Evolutionary conservation across 2,329 filamentous ascomycete genomes (phyloP).

Genomic region (Neofusicoccum sp.): DNA sequence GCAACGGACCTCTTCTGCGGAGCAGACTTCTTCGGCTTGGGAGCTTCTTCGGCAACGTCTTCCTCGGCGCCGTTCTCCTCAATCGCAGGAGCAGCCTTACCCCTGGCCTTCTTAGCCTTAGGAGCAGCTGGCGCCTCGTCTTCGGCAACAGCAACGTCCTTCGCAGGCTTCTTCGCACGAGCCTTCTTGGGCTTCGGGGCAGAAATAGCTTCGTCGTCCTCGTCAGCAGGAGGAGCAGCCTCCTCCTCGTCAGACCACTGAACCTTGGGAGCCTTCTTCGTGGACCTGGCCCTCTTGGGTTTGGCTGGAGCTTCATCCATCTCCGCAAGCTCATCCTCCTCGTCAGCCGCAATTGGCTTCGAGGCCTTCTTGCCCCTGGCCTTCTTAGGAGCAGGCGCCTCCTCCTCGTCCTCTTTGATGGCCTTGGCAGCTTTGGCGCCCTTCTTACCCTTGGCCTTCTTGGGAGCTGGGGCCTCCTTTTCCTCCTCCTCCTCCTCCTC

Average conservation of each 20-base stretch:
- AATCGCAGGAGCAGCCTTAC: not conserved
- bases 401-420: conserved; percentile 25
- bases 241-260: not conserved
- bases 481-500: conserved; percentile 33
- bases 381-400: conserved; percentile 33
- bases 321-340: conserved; percentile 16
- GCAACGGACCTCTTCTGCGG: conserved; percentile 16
- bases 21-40: not conserved
- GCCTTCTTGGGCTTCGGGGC: conserved; percentile 38
- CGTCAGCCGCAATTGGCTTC: conserved; percentile 24
- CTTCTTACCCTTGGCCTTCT: conserved; percentile 35
- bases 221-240: conserved; percentile 27
- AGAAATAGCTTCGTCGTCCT: conserved; percentile 34
- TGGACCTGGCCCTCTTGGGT: conserved; percentile 24
- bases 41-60: conserved; percentile 4
- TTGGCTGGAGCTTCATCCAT: conserved; percentile 10
- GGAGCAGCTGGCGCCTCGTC: not conserved
- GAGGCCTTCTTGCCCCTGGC: conserved; percentile 33
- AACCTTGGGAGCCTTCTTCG: conserved; percentile 22
- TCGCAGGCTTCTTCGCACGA: conserved; percentile 38
- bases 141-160: not conserved
- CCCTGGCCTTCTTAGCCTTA: conserved; percentile 14
- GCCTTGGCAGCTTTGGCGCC: conserved; percentile 26
- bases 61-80: conserved; percentile 1
- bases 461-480: conserved; percentile 29